Evolutionary conservation across 2,329 filamentous ascomycete species (phyloP), one percentile per base, ranked within the genome.

Genomic region (Penicillium polonicum): DNA sequence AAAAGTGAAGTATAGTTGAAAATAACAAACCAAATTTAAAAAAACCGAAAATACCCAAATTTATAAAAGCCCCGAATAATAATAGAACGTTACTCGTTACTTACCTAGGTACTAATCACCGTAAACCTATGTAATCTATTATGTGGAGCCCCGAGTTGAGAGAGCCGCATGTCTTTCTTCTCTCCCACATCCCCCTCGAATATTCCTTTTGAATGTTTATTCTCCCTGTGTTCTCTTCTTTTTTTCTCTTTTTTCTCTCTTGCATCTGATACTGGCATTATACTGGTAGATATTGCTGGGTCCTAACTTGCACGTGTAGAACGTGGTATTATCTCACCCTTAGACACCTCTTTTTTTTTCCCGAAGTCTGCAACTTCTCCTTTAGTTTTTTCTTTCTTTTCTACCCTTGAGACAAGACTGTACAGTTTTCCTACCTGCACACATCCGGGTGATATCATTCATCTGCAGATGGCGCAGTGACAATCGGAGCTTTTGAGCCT

Each of bases 401-500:
- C 23, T 23, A 58, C 35, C 48, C 21, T 44, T 39, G 33, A 39
- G n/a, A 39, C 31, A 48, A 46, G 55, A 21, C 25, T 48, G 45
- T 48, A 48, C 45, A 48, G 31, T 25, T 48, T 48, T 19, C 17
- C 43, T 29, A 29, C 17, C 43, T 45, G 43, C 43, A 45, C 25
- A 12, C 43, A 19, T 55, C 59, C 59, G 45, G 43, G 55, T 25
- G 29, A 35, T 48, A 48, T 48, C 57, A 63, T 59, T 63, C 55
- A 58, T 65, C 50, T 62, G 42, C 54, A 57, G 48, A 57, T 53
- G 55, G 55, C 55, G 55, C 43, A 44, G 48, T 44, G 55, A 53
- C 49, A 56, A 42, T 57, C 35, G 55, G 49, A 53, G 43, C 33
- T 46, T 49, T 62, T 68, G 63, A 68, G 66, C 66, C 62, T 67